These are phyloP conservation scores for Arachnomyces sp. DNA, from an alignment of 2,329 filamentous ascomycete genomes.

Conservation along the genomic window DNA sequence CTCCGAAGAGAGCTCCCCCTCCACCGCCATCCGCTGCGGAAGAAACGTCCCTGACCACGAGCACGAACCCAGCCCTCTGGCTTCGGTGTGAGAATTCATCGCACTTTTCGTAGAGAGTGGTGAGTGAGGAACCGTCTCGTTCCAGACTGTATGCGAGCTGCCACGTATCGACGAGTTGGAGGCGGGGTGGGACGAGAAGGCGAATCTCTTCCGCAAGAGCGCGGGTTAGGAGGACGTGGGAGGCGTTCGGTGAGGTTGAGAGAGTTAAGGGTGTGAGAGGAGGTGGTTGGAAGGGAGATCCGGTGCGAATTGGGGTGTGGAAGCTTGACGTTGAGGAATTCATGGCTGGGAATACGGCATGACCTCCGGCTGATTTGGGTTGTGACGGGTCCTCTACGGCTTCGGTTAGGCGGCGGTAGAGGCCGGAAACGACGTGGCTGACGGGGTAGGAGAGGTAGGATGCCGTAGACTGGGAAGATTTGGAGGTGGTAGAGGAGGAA, in stretches of 20 bases:
- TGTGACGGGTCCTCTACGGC: constrained; percentile 18
- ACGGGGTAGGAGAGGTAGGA: constrained; percentile 47
- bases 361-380: constrained; percentile 5
- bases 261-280: constrained; percentile 76
- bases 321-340: constrained; percentile 20
- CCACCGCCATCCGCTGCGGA: constrained; percentile 11
- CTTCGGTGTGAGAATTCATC: constrained; percentile 57
- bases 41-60: constrained; percentile 70
- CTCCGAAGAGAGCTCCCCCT: constrained; percentile 63
- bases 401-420: constrained; percentile 59
- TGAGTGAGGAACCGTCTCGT: constrained; percentile 79
- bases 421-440: constrained; percentile 50
- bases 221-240: constrained; percentile 58
- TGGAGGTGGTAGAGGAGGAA: constrained; percentile 5
- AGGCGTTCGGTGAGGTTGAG: constrained; percentile 19
- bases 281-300: constrained; percentile 77
- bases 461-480: constrained; percentile 28
- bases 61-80: constrained; percentile 73
- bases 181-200: constrained; percentile 73
- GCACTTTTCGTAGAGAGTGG: constrained; percentile 77
- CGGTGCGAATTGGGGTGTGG: constrained; percentile 47
- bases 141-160: constrained; percentile 80
- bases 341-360: constrained; percentile 52
- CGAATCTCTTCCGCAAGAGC: constrained; percentile 87
- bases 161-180: constrained; percentile 87